A percentile compares a stretch with the other conserved stretches of the same genome.
Conservation (phyloP, 1,139 yeast genomes). For the Wickerhamomyces sp. region DNA sequence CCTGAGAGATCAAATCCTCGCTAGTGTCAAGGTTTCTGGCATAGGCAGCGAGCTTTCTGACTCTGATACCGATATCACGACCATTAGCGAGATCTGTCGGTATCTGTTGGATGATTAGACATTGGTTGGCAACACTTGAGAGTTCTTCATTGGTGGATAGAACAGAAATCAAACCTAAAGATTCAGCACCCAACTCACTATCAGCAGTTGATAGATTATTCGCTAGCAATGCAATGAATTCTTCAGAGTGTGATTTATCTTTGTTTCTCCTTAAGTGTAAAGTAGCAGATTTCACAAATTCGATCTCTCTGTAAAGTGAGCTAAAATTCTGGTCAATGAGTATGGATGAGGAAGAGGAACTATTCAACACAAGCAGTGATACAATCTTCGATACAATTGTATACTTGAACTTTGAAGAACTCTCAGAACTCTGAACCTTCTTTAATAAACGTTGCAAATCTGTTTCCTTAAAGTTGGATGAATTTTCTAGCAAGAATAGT, state of each 20-base stretch:
- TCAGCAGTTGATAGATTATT: conserved; percentile 42
- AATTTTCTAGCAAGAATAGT: conserved; percentile 17
- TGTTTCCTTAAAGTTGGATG: conserved; percentile 10
- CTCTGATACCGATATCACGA: conserved; percentile 69
- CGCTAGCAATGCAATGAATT: conserved; percentile 8
- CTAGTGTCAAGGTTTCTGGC: conserved; percentile 36
- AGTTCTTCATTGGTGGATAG: conserved; percentile 29
- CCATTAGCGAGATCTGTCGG: conserved; percentile 67
- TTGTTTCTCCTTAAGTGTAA: conserved; percentile 5
- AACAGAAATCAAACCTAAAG: conserved; percentile 37
- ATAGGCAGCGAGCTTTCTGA: conserved; percentile 53
- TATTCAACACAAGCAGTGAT: conserved; percentile 7
- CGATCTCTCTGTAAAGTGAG: conserved; percentile 8
- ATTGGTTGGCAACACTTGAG: conserved; percentile 36
- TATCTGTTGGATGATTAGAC: conserved; percentile 58
- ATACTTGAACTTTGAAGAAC: conserved; percentile 11
- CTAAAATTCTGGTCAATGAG: conserved; percentile 11
- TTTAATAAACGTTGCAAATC: conserved; percentile 11
- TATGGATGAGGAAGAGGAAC: not conserved
- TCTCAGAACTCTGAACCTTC: conserved; percentile 4
- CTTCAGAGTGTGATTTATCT: conserved; percentile 2
- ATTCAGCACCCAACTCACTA: conserved; percentile 39
- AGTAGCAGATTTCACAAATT: conserved; percentile 12
- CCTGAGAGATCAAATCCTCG: conserved; percentile 29
- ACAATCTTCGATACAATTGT: conserved; percentile 14